Percentiles rank a stretch among this genome's conserved stretches.
Evolutionary conservation across 2,329 filamentous ascomycete genomes (phyloP).

Genomic region (Colletotrichum orchidophilum): DNA sequence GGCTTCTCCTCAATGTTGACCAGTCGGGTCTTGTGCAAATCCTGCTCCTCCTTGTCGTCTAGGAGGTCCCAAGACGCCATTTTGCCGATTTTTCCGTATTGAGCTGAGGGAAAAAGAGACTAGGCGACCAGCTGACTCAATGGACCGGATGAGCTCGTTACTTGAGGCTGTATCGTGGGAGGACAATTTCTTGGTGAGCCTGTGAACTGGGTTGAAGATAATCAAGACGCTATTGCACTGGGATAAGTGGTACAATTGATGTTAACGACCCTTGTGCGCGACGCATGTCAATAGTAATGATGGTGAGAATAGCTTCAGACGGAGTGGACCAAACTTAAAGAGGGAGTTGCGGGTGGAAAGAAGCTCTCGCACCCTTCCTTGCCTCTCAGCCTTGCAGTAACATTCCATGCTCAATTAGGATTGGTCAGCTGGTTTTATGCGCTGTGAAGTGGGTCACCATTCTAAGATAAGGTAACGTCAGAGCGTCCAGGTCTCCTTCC

Average conservation of each 20-base stretch:
- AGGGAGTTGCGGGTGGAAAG: not conserved
- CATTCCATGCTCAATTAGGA: not conserved
- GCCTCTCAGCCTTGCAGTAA: constrained; percentile 31
- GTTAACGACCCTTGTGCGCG: not conserved
- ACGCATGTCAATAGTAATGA: not conserved
- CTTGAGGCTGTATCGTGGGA: not conserved
- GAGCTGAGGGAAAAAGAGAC: too few relatives aligned
- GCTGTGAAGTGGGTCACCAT: not conserved
- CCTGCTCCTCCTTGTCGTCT: constrained; percentile 80
- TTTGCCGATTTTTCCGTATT: constrained; percentile 40
- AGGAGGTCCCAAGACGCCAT: constrained; percentile 71
- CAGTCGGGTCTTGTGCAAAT: constrained; percentile 87
- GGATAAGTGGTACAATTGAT: not conserved
- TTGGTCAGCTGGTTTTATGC: constrained; percentile 13
- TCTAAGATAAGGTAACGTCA: constrained; percentile 6
- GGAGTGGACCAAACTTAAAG: not conserved
- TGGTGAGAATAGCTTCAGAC: not conserved
- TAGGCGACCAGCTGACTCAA: not conserved
- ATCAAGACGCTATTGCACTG: not conserved
- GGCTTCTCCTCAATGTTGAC: constrained; percentile 92
- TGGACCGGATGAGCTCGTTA: not conserved
- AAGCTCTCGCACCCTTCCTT: constrained; percentile 11
- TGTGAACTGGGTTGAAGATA: not conserved
- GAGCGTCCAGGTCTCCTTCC: constrained; percentile 17
- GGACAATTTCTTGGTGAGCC: not conserved